Base-by-base conservation (phyloP, 140 eudicot species). In the Anethum foeniculum region DNA sequence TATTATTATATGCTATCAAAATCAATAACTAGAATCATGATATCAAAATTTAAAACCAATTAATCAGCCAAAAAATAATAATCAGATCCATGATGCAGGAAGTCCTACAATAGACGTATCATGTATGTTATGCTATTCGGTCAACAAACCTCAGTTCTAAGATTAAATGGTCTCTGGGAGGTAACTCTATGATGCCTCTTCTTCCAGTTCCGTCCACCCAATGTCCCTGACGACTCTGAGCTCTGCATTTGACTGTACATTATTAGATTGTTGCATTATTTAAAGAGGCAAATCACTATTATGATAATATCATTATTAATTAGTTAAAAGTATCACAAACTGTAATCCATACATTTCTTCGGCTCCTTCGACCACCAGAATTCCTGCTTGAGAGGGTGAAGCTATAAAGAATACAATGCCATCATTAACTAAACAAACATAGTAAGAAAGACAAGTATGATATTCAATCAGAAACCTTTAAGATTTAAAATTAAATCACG, bases 131-230 rank as follows among this genome's bases (percentile, higher is more conserved):
- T 60, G 32, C 32, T 69, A 69, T 71, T 34, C 27, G 21, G 46
- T 71, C 2, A 69, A 77, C 77, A 68, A 51, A 92, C 99, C 97
- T 95, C 99, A 0, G 99, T 95, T 84, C 88, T 88, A 46, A 95
- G 97, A 81, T 88, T 87, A 77, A 95, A 95, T 58, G 99, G 97
- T 67, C 84, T 89, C 69, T 60, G 94, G 77, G 92, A 85, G 73
- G 99, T 95, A 76, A 84, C 84, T 81, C 84, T 94, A 58, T 3
- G 87, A 81, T 92, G 90, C 78, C 85, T 86, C 44, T 8, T 71
- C 89, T 87, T 94, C 89, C 91, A 83, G 23, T 82, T 82, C 80
- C 89, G 87, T 83, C 96, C 89, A 80, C 88, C 88, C 76, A 80
- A 82, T 21, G 93, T 86, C 78, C 89, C 93, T 77, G 92, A 74